Base-by-base conservation (phyloP, 202 grass and related monocot species). In the Digitaria exilis region DNA sequence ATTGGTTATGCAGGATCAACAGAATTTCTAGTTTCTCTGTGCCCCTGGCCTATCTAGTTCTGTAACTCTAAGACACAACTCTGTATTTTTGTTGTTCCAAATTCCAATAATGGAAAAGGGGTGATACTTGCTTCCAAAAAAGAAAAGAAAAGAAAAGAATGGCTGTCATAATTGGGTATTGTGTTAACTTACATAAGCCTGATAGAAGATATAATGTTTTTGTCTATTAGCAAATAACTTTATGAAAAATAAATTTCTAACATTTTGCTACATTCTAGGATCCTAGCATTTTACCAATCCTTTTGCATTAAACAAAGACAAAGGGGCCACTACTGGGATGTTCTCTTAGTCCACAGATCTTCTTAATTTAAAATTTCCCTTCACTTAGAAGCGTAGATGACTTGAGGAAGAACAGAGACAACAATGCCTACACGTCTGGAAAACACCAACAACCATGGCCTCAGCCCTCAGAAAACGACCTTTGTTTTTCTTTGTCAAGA, bases 301-400 rank as follows among this genome's bases (percentile, higher is more conserved):
- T 82, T 82, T 72, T 50, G 31, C 22, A 67, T 28, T 80, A 54
- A 80, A 86, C 48, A 44, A 72, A 76, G 49, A 73, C 75, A 77
- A 34, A 44, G 15, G 22, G 4, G 55, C 24, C 83, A 89, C 9
- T 3, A 6, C 65, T 73, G 73, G 60, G 58, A 78, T 66, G 54
- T 66, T 73, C 63, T 73, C 83, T 65, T 56, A 51, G 39, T 61
- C 11, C 57, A 19, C 16, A 18, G 24, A 39, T 59, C 15, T 58
- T 64, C 11, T 44, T 37, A 78, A 60, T 78, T 85, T 16, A 89
- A 65, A 72, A 41, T 66, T 32, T 73, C 48, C 16, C 88, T 89
- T 89, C 79, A 65, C 65, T 86, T 86, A 78, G 73, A 82, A 82
- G 83, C 57, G 73, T 52, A 67, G 69, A 72, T 86, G 79, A 78